Evolutionary conservation across 2,329 filamentous ascomycete genomes (phyloP).

Genomic region (Zasmidium angulare): DNA sequence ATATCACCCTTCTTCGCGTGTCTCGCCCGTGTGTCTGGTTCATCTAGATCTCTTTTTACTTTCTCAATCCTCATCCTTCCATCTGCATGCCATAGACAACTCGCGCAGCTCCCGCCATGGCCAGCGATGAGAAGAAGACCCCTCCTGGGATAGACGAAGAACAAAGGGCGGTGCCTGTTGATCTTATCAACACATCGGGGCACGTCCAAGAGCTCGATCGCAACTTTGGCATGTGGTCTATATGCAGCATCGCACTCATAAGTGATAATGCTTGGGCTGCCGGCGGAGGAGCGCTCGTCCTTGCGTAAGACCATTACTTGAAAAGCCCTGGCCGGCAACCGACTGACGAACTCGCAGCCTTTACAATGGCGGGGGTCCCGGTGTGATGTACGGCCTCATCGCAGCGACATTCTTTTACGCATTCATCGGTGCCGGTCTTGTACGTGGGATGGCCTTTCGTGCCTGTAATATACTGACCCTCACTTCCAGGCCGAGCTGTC

Average conservation of each 20-base stretch:
- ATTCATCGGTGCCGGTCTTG: conserved; percentile 51
- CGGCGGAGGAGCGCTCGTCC: conserved; percentile 23
- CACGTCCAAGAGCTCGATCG: conserved; percentile 54
- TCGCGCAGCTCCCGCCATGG: not conserved
- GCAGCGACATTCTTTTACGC: conserved; percentile 53
- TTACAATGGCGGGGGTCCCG: conserved; percentile 48
- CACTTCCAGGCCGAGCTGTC: conserved; percentile 55
- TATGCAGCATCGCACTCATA: conserved; percentile 46
- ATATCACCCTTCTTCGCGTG: not conserved
- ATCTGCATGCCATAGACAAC: not conserved
- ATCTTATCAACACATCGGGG: conserved; percentile 51
- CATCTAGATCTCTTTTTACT: not conserved
- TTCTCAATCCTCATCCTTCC: not conserved
- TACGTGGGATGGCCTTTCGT: too few species aligned
- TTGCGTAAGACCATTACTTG: conserved; percentile 16
- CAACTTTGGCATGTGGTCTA: conserved; percentile 49
- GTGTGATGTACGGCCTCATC: conserved; percentile 50
- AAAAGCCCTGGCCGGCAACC: not conserved
- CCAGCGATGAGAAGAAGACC: not conserved
- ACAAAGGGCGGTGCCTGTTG: conserved; percentile 5
- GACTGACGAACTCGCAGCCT: conserved; percentile 29
- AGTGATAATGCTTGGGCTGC: conserved; percentile 36
- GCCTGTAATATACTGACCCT: too few species aligned
- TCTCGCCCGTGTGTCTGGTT: not conserved
- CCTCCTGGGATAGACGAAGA: not conserved